These are phyloP conservation scores for Corchorus capsularis DNA, from an alignment of 345 rosid species.

Conservation along the genomic window DNA sequence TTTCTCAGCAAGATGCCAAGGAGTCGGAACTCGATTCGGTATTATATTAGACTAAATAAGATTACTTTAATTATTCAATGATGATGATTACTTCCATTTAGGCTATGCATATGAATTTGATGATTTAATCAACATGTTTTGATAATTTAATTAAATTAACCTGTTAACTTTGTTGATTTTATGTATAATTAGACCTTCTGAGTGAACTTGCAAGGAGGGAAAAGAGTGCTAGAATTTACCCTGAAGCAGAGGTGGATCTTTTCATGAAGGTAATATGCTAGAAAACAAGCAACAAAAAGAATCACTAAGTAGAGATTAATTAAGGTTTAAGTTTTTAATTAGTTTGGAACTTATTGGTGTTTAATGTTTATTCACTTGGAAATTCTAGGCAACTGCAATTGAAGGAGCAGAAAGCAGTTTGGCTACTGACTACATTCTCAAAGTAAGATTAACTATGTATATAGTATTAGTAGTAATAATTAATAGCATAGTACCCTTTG, in stretches of 20 bases:
- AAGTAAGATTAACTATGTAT: slow-evolving; percentile 39
- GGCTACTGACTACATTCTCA: slow-evolving; percentile 83
- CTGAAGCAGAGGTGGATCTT: slow-evolving; percentile 82
- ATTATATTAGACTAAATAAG: neutral
- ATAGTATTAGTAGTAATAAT: too few relatives aligned
- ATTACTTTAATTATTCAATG: neutral
- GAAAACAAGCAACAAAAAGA: neutral
- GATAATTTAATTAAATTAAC: neutral
- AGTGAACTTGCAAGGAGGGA: slow-evolving; percentile 83
- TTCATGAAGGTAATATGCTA: slow-evolving; percentile 69
- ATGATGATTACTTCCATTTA: neutral
- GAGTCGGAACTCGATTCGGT: slow-evolving; percentile 89
- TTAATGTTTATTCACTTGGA: neutral
- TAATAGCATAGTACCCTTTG: neutral
- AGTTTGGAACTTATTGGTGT: neutral
- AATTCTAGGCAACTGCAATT: slow-evolving; percentile 70
- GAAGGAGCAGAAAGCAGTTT: slow-evolving; percentile 72
- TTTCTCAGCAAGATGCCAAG: slow-evolving; percentile 92
- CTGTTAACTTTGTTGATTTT: neutral
- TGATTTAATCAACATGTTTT: neutral
- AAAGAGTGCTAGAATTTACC: slow-evolving; percentile 74
- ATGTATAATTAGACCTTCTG: slow-evolving; percentile 47
- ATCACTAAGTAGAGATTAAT: too few relatives aligned
- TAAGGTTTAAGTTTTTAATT: too few relatives aligned
- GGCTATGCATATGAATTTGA: neutral